Conservation (phyloP, 768 basidiomycete genomes). For the Collybia mongolica region DNA sequence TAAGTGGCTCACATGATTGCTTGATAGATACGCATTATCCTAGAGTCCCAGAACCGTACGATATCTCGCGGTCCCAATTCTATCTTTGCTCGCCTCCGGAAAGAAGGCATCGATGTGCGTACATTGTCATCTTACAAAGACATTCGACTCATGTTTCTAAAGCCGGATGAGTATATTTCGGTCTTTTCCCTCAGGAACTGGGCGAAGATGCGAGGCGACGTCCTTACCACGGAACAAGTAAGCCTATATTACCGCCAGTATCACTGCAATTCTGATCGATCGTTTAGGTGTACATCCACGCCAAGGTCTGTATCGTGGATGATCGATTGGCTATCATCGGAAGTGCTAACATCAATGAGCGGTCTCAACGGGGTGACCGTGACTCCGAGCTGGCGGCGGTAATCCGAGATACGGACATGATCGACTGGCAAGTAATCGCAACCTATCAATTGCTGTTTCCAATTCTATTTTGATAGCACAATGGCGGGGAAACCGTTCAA, state of each 20-base stretch:
- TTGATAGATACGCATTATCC: constrained; percentile 81
- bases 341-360: constrained; percentile 97
- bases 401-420: constrained; percentile 96
- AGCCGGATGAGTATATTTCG: constrained; percentile 92
- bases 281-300: constrained; percentile 83
- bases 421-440: constrained; percentile 66
- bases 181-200: constrained; percentile 92
- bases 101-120: constrained; percentile 86
- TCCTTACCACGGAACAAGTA: constrained; percentile 86
- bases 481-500: constrained; percentile 96
- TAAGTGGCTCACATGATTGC: not conserved
- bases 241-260: constrained; percentile 13
- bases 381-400: constrained; percentile 95
- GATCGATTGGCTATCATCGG: constrained; percentile 94
- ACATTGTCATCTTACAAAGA: constrained; percentile 1
- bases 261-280: constrained; percentile 7
- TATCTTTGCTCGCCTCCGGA: constrained; percentile 82
- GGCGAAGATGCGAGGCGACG: constrained; percentile 84
- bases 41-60: constrained; percentile 93
- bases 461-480: constrained; percentile 42
- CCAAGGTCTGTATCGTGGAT: constrained; percentile 88
- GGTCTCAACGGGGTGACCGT: constrained; percentile 92
- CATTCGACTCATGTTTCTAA: constrained; percentile 7
- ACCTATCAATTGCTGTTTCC: not conserved
- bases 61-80: constrained; percentile 88